These are phyloP conservation scores for Selaginella moellendorffii DNA, from an alignment of 75 land plant genomes.

Conservation along the genomic window DNA sequence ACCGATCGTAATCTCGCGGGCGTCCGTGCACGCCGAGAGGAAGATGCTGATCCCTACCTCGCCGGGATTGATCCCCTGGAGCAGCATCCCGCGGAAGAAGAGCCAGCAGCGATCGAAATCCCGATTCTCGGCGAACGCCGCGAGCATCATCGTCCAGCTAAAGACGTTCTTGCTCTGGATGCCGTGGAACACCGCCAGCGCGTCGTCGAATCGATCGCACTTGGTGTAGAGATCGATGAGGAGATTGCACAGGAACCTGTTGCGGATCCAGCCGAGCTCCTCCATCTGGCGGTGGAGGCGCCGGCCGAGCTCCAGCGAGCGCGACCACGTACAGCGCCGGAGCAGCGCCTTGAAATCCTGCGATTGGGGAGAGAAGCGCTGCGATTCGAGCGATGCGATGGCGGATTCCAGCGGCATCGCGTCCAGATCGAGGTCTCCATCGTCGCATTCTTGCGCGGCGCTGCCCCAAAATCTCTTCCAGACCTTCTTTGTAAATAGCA, in stretches of 20 bases:
- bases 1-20: not conserved
- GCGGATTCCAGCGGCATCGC: not conserved
- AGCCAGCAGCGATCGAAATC: not conserved
- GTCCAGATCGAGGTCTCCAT: not conserved
- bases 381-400: not conserved
- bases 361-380: not conserved
- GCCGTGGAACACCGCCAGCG: not conserved
- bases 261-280: not conserved
- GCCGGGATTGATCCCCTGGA: not conserved
- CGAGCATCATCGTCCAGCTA: not conserved
- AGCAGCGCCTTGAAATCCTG: not conserved
- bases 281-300: not conserved
- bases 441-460: too few species aligned
- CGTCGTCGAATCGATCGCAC: not conserved
- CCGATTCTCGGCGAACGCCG: not conserved
- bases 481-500: too few species aligned
- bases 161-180: not conserved
- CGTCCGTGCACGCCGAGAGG: not conserved
- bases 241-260: not conserved
- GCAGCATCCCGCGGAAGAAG: not conserved
- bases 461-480: too few species aligned
- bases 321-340: not conserved
- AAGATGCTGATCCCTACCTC: not conserved
- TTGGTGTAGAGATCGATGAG: not conserved
- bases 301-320: not conserved